phyloP scores from a whole-genome alignment of 306 rosid species.

The Quercus parvula region DNA sequence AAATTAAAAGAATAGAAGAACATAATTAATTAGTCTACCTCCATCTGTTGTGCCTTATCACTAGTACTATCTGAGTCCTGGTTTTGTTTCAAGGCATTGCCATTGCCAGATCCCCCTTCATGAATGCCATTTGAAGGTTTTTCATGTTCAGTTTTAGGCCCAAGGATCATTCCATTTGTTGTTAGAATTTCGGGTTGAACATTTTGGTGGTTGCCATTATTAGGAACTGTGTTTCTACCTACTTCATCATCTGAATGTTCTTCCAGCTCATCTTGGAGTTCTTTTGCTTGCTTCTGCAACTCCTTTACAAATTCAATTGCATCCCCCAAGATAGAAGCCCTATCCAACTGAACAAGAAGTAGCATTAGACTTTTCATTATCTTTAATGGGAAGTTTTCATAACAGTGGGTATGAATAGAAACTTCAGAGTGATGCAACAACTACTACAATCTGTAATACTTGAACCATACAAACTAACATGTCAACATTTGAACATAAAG shows the following conservation, averaged over 20 bases:
- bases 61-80: constrained; percentile 37
- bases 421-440: background rate
- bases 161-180: constrained; percentile 21
- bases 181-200: constrained; percentile 30
- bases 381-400: background rate
- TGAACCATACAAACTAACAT: background rate
- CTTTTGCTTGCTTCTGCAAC: constrained; percentile 71
- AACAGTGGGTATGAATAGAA: too few relatives aligned
- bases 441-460: background rate
- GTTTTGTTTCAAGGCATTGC: constrained; percentile 37
- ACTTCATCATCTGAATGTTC: constrained; percentile 58
- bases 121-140: constrained; percentile 37
- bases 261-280: constrained; percentile 83
- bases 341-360: constrained; percentile 53
- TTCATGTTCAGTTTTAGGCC: constrained; percentile 34
- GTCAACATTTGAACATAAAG: too few relatives aligned
- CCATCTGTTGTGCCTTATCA: constrained; percentile 78
- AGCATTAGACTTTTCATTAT: background rate
- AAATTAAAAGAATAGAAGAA: background rate
- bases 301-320: constrained; percentile 84
- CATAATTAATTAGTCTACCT: constrained; percentile 37
- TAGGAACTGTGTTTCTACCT: constrained; percentile 29
- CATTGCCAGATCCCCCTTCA: constrained; percentile 39
- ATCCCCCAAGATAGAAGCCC: constrained; percentile 87
- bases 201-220: constrained; percentile 30